Evolutionary conservation across 495 filamentous ascomycete species (phyloP).

Genomic region (Penicillium manginii): DNA sequence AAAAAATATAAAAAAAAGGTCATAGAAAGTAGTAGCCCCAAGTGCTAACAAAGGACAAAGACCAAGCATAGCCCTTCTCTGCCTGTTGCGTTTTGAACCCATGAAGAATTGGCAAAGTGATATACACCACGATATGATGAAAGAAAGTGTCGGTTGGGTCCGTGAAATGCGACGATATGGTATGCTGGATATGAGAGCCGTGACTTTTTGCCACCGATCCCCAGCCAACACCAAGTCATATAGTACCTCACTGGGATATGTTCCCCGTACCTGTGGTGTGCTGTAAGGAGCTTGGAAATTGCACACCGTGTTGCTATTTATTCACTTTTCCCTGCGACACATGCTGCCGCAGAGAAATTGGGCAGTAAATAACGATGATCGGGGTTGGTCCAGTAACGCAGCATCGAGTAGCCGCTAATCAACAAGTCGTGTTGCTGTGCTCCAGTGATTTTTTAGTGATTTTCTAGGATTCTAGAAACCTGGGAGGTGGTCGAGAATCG

Average conservation of each 20-base stretch:
- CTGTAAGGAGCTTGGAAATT: too few relatives aligned
- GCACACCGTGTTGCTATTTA: too few relatives aligned
- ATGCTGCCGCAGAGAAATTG: too few relatives aligned
- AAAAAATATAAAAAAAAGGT: not conserved
- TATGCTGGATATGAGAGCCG: slow-evolving; percentile 45
- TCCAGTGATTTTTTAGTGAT: too few relatives aligned
- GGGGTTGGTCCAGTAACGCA: too few relatives aligned
- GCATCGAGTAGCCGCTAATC: too few relatives aligned
- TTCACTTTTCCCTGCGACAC: too few relatives aligned
- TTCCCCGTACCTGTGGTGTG: not conserved
- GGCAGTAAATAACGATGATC: too few relatives aligned
- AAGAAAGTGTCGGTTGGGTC: slow-evolving; percentile 14
- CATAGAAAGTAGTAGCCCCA: not conserved
- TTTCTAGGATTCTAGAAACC: too few relatives aligned
- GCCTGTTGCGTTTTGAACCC: not conserved
- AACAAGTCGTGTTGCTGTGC: too few relatives aligned
- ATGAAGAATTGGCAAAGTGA: slow-evolving; percentile 4
- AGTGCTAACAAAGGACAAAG: not conserved
- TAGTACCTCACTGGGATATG: not conserved
- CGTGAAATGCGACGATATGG: slow-evolving; percentile 29
- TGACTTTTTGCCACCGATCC: slow-evolving; percentile 25
- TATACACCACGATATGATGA: too few relatives aligned
- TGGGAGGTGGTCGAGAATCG: too few relatives aligned
- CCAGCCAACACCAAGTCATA: not conserved
- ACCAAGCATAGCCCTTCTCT: not conserved